Evolutionary conservation across 495 filamentous ascomycete species (phyloP).

Genomic region (Penicillium roqueforti): DNA sequence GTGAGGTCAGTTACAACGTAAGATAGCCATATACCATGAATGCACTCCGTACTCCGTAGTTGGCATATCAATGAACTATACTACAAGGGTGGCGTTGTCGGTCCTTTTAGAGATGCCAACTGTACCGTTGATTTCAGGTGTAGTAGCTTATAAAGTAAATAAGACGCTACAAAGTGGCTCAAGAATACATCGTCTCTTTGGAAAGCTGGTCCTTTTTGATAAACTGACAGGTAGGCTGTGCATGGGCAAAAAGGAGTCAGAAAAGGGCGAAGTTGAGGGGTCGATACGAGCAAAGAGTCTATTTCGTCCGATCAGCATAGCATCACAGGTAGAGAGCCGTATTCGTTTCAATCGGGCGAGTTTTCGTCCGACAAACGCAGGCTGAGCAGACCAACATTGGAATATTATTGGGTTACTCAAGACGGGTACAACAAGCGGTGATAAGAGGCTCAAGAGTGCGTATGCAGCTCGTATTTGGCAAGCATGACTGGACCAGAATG

Average conservation of each 20-base stretch:
- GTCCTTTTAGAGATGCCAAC: not conserved
- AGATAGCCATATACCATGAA: not conserved
- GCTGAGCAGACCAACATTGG: not conserved
- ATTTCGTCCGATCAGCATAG: not conserved
- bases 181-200: not conserved
- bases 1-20: not conserved
- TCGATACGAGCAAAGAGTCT: not conserved
- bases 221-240: conserved; percentile 2
- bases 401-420: not conserved
- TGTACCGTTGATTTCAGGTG: not conserved
- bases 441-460: conserved; percentile 1
- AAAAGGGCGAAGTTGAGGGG: not conserved
- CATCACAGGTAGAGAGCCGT: not conserved
- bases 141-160: not conserved
- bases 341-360: not conserved
- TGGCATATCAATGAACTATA: not conserved
- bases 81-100: not conserved
- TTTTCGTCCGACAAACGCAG: not conserved
- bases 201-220: not conserved
- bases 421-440: not conserved
- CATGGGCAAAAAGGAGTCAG: not conserved
- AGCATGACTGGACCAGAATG: too few species aligned
- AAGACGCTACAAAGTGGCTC: not conserved
- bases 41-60: too few species aligned
- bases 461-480: not conserved